phyloP scores from a whole-genome alignment of 306 rosid species.

The Lathyrus aphaca region DNA sequence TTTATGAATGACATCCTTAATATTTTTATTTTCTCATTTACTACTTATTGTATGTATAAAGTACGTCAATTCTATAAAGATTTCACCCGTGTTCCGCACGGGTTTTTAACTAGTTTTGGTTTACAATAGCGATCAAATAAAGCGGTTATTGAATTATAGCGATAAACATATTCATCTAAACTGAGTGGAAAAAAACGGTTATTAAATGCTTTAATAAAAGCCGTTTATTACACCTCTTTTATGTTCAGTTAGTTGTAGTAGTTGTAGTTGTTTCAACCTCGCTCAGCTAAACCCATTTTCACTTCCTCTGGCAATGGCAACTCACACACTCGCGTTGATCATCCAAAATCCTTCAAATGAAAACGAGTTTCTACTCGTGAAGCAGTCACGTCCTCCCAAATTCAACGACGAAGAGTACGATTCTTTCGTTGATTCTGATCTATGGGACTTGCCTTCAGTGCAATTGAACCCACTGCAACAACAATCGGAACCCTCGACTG shows the following conservation, averaged over 20 bases:
- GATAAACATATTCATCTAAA: no score
- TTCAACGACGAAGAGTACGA: slow-evolving; percentile 76
- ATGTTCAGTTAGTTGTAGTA: neutral
- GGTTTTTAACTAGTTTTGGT: no score
- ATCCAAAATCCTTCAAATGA: slow-evolving; percentile 48
- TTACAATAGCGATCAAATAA: no score
- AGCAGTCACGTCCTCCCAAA: slow-evolving; percentile 68
- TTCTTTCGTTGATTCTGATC: slow-evolving; percentile 79
- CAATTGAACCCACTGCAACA: slow-evolving; percentile 49
- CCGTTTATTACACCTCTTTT: no score
- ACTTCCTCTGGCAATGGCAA: slow-evolving; percentile 43
- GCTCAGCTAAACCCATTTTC: neutral
- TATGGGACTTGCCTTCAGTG: slow-evolving; percentile 83
- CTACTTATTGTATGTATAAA: no score
- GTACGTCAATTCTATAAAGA: no score
- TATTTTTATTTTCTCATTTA: no score
- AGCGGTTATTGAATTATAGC: no score
- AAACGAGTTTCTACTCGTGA: slow-evolving; percentile 58
- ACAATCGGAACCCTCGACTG: slow-evolving; percentile 35
- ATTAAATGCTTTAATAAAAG: neutral
- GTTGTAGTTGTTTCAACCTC: neutral
- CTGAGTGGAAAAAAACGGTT: neutral
- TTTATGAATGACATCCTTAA: no score
- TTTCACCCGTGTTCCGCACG: no score
- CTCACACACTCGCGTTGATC: slow-evolving; percentile 58